Conservation (phyloP, 2,329 filamentous ascomycete genomes). For the Keithomyces neogunnii region DNA sequence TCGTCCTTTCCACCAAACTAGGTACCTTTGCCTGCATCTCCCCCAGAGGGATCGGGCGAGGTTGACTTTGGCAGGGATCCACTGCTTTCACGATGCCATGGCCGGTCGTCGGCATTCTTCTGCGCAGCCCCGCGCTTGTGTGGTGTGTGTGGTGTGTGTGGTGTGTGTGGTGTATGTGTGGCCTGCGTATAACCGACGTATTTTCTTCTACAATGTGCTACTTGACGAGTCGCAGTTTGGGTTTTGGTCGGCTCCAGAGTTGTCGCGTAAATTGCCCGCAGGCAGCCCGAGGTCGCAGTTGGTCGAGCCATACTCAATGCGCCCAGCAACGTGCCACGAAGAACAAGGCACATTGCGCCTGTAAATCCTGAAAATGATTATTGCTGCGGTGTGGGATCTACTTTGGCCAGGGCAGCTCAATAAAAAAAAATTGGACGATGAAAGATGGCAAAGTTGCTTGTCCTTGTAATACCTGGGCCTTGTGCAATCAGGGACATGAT, state of each 20-base stretch:
- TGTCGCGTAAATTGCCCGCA: background rate
- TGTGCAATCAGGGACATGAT: too few relatives aligned
- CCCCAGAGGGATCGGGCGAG: slow-evolving; percentile 16
- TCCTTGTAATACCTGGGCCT: too few relatives aligned
- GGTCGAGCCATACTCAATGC: background rate
- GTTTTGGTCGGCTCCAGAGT: background rate
- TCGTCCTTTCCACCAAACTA: background rate
- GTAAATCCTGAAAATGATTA: background rate
- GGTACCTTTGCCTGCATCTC: slow-evolving; percentile 23
- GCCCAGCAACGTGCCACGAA: background rate
- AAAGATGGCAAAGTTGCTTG: too few relatives aligned
- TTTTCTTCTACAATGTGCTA: background rate
- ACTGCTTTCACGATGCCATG: slow-evolving; percentile 58
- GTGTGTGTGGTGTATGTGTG: background rate
- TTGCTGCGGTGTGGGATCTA: too few relatives aligned
- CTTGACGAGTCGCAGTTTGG: background rate
- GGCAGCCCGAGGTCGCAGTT: background rate
- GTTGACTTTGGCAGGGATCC: slow-evolving; percentile 26
- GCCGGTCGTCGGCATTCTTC: slow-evolving; percentile 49
- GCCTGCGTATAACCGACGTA: too few relatives aligned
- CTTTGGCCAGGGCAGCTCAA: background rate
- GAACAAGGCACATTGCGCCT: slow-evolving; percentile 1
- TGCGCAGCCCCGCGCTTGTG: slow-evolving; percentile 25
- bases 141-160: background rate
- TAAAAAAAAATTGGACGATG: too few relatives aligned